Evolutionary conservation across 768 basidiomycete genomes (phyloP).

Genomic region (Suillus weaverae): DNA sequence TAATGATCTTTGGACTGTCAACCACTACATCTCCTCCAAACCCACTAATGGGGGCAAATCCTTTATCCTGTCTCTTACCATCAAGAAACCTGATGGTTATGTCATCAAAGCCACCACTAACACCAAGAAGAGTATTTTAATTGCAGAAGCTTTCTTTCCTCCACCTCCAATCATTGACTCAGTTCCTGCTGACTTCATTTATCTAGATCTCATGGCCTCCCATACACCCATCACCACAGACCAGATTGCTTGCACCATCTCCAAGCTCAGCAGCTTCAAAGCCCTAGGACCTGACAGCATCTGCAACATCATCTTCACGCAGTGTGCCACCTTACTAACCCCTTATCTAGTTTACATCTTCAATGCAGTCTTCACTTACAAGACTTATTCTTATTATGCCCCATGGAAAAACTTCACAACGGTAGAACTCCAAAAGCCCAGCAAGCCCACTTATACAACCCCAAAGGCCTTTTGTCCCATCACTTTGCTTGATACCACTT

Average conservation of each 20-base stretch:
- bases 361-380: too few species aligned
- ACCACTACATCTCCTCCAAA: constrained; percentile 17
- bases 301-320: neutral
- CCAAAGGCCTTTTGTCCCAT: too few species aligned
- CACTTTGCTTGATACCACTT: too few species aligned
- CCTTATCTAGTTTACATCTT: too few species aligned
- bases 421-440: too few species aligned
- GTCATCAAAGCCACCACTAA: constrained; percentile 38
- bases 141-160: neutral
- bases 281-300: neutral
- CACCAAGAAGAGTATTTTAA: neutral
- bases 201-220: constrained; percentile 25
- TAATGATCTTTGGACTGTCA: constrained; percentile 21
- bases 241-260: constrained; percentile 12
- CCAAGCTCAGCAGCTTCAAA: neutral
- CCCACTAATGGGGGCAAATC: neutral
- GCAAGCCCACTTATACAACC: too few species aligned
- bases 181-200: constrained; percentile 13
- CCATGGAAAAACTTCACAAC: too few species aligned
- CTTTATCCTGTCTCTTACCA: neutral
- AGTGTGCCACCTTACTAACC: neutral
- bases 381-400: too few species aligned
- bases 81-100: constrained; percentile 8
- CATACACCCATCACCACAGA: constrained; percentile 18
- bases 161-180: neutral